phyloP scores from a whole-genome alignment of 2,329 filamentous ascomycete species.

The Alternaria arborescens region DNA sequence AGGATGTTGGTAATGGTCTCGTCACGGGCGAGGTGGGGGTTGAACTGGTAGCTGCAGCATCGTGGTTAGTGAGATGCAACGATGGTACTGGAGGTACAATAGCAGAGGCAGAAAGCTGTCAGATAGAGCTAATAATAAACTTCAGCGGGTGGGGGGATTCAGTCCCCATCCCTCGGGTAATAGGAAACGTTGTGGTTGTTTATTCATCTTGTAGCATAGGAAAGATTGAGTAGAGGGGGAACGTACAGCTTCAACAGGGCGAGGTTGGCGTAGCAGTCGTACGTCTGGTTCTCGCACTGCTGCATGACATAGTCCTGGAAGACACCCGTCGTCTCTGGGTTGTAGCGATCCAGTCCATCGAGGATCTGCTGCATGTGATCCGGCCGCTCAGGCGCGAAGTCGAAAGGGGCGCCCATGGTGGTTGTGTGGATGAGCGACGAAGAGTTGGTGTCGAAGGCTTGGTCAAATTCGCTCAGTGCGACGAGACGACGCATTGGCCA shows the following conservation, averaged over 20 bases:
- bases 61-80: conserved; percentile 25
- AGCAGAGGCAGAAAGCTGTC: conserved; percentile 53
- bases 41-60: conserved; percentile 89
- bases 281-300: conserved; percentile 94
- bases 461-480: conserved; percentile 32
- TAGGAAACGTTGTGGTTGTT: conserved; percentile 90
- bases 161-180: conserved; percentile 80
- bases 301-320: conserved; percentile 95
- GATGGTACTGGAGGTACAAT: conserved; percentile 3
- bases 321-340: conserved; percentile 90
- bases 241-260: conserved; percentile 95
- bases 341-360: conserved; percentile 97
- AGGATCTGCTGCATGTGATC: conserved; percentile 93
- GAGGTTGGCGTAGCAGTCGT: conserved; percentile 96
- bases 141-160: conserved; percentile 71
- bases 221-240: conserved; percentile 14
- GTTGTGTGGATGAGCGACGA: conserved; percentile 40
- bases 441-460: conserved; percentile 22
- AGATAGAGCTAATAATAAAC: conserved; percentile 79
- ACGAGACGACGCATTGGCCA: conserved; percentile 19
- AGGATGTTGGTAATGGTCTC: conserved; percentile 99
- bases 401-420: conserved; percentile 67
- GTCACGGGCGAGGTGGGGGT: conserved; percentile 95
- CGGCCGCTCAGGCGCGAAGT: conserved; percentile 90
- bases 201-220: conserved; percentile 72